phyloP scores from a whole-genome alignment of 495 filamentous ascomycete species.

The Aspergillus bertholletiae region DNA sequence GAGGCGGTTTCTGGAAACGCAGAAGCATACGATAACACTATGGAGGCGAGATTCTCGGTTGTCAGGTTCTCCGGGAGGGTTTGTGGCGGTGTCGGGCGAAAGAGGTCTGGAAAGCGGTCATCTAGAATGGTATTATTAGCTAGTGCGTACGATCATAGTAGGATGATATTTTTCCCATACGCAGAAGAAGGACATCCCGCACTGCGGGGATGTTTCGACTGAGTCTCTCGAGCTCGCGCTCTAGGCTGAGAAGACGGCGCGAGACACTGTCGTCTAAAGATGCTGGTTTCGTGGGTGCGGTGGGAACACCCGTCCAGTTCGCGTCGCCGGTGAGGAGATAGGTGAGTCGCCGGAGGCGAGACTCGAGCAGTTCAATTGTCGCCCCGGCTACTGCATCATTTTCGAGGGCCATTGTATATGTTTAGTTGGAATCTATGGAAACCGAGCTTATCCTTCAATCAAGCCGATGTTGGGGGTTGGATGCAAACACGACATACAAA shows the following conservation, averaged over 20 bases:
- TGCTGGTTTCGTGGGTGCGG: conserved; percentile 32
- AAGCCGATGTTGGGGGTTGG: conserved; percentile 22
- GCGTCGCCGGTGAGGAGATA: conserved; percentile 66
- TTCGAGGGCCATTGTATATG: conserved; percentile 30
- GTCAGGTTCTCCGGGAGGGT: conserved; percentile 41
- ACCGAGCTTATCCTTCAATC: conserved; percentile 16
- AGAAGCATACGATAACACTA: conserved; percentile 70
- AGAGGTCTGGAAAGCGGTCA: conserved; percentile 55
- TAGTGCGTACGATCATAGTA: background rate
- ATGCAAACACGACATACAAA: conserved; percentile 20
- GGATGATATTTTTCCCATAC: conserved; percentile 23
- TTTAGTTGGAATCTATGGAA: background rate
- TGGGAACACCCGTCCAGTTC: conserved; percentile 40
- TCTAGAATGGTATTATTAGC: conserved; percentile 37
- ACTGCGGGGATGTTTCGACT: conserved; percentile 44
- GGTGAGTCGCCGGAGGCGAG: conserved; percentile 69
- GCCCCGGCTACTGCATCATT: conserved; percentile 37
- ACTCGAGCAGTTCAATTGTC: conserved; percentile 74
- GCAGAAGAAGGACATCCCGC: conserved; percentile 48
- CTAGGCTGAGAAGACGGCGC: conserved; percentile 60
- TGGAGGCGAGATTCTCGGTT: conserved; percentile 50
- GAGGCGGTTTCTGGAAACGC: conserved; percentile 75
- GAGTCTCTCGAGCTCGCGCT: conserved; percentile 52
- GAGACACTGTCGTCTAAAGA: conserved; percentile 42
- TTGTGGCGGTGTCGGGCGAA: conserved; percentile 39